phyloP scores from a whole-genome alignment of 1,284 basidiomycete genomes.

The Rhodotorula sp. region DNA sequence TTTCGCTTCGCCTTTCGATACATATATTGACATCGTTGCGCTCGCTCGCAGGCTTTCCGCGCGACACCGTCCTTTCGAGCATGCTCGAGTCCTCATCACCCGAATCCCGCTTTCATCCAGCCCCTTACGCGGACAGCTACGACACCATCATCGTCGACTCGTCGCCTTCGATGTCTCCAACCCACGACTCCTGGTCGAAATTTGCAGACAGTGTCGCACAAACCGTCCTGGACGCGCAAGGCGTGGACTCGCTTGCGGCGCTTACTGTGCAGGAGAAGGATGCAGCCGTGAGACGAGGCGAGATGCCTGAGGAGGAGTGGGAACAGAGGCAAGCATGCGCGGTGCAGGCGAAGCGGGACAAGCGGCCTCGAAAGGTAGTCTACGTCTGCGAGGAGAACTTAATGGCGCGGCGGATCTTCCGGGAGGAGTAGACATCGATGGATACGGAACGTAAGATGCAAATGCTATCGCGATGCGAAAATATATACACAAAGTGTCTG shows the following conservation, averaged over 20 bases:
- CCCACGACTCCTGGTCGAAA: conserved; percentile 20
- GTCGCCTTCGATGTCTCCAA: conserved; percentile 8
- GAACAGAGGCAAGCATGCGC: conserved; percentile 1
- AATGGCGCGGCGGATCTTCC: conserved; percentile 21
- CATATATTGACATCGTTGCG: no score
- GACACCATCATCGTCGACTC: conserved; percentile 34
- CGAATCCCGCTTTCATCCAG: conserved; percentile 29
- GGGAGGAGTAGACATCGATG: conserved; percentile 9
- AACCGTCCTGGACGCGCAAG: conserved; percentile 5
- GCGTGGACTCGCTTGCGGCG: conserved; percentile 4
- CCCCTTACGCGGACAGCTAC: conserved; percentile 18
- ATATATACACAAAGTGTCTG: background rate
- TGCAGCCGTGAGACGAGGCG: conserved; percentile 11
- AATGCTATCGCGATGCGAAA: background rate
- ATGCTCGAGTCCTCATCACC: conserved; percentile 27
- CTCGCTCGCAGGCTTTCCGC: conserved; percentile 32
- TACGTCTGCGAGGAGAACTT: conserved; percentile 22
- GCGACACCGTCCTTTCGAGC: conserved; percentile 21
- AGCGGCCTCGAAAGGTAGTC: background rate
- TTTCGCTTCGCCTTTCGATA: background rate
- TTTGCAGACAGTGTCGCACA: conserved; percentile 23
- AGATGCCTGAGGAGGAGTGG: conserved; percentile 3
- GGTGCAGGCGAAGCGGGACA: background rate
- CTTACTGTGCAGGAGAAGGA: conserved; percentile 5
- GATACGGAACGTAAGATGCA: background rate